These are phyloP conservation scores for Hypericum perforatum DNA, from an alignment of 345 rosid genomes.

Conservation along the genomic window DNA sequence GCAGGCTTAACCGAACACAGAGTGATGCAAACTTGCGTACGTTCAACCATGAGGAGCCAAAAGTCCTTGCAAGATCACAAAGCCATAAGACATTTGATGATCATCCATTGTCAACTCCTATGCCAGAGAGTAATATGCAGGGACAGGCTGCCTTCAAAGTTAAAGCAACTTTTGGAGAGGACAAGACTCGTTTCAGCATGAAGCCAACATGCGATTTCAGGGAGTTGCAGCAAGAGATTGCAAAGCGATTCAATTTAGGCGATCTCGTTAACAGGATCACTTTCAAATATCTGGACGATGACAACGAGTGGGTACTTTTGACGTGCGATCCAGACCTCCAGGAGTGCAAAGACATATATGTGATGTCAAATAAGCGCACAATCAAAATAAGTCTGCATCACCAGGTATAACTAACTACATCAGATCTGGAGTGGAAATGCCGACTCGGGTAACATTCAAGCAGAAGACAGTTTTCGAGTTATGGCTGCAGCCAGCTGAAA, in stretches of 20 bases:
- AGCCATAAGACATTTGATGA: conserved; percentile 48
- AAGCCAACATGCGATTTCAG: conserved; percentile 18
- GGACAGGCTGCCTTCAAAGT: conserved; percentile 28
- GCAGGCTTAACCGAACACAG: conserved; percentile 36
- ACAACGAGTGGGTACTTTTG: conserved; percentile 26
- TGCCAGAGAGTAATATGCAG: conserved; percentile 9
- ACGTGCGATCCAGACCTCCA: conserved; percentile 67
- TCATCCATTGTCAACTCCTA: conserved; percentile 26
- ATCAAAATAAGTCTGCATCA: conserved; percentile 44
- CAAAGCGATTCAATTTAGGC: conserved; percentile 15
- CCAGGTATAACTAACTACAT: no score
- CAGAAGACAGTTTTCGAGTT: no score
- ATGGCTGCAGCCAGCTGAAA: no score
- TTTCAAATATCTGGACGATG: conserved; percentile 29
- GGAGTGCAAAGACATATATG: conserved; percentile 69
- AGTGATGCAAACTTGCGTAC: conserved; percentile 40
- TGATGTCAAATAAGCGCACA: conserved; percentile 34
- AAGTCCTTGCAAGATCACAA: conserved; percentile 39
- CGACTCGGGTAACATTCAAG: no score
- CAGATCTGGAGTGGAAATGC: no score
- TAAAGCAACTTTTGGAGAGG: conserved; percentile 59
- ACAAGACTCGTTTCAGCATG: conserved; percentile 27
- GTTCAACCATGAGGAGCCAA: conserved; percentile 39
- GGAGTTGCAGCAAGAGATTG: conserved; percentile 19
- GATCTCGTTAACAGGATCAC: conserved; percentile 5